Evolutionary conservation across 805 yeast species (phyloP).

Genomic region (Candida corydali): DNA sequence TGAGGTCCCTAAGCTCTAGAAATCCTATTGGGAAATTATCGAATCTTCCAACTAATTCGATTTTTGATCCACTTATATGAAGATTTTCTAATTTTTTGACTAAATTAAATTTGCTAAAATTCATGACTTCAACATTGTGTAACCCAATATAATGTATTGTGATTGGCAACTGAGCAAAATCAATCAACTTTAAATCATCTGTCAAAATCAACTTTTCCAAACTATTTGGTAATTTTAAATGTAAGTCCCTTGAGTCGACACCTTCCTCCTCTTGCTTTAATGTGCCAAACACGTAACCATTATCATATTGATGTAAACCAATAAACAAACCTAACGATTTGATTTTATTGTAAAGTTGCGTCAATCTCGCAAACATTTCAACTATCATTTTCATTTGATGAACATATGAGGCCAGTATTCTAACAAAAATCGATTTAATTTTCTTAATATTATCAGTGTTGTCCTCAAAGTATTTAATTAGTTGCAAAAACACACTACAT

Average conservation of each 20-base stretch:
- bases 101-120: constrained; percentile 9
- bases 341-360: constrained; percentile 4
- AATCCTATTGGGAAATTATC: constrained; percentile 9
- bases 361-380: constrained; percentile 3
- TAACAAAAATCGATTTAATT: constrained; percentile 4
- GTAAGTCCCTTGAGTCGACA: too few relatives aligned
- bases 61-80: constrained; percentile 4
- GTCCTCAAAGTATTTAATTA: constrained; percentile 7
- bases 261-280: not conserved
- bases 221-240: constrained; percentile 6
- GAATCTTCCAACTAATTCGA: constrained; percentile 7
- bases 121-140: constrained; percentile 3
- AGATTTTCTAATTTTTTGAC: constrained; percentile 5
- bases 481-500: constrained; percentile 8
- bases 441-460: not conserved
- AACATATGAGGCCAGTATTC: constrained; percentile 8
- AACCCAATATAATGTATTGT: constrained; percentile 6
- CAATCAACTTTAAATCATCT: constrained; percentile 6
- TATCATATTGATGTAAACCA: constrained; percentile 8
- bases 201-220: constrained; percentile 8
- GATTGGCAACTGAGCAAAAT: constrained; percentile 7
- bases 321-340: constrained; percentile 9
- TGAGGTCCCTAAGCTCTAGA: constrained; percentile 7
- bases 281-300: constrained; percentile 7
- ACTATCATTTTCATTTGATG: constrained; percentile 4